Evolutionary conservation across 257 asterid species (phyloP).

Genomic region (Petrea volubilis): DNA sequence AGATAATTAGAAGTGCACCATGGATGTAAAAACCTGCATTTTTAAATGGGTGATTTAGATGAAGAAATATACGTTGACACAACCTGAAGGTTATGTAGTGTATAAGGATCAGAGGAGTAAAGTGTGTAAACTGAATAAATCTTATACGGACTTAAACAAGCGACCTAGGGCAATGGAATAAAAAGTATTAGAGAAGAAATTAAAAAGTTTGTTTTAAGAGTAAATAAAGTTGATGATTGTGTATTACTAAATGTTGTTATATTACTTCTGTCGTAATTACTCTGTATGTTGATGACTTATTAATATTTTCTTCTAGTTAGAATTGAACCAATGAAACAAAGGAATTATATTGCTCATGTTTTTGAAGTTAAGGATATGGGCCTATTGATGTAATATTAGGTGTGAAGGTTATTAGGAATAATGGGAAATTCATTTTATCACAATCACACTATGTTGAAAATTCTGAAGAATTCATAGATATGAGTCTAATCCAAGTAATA

Average conservation of each 20-base stretch:
- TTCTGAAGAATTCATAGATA: too few relatives aligned
- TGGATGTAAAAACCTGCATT: neutral
- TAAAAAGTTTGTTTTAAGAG: slow-evolving; percentile 1
- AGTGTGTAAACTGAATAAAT: neutral
- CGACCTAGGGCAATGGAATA: neutral
- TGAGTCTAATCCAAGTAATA: too few relatives aligned
- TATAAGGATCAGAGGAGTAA: neutral
- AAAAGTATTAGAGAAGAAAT: neutral
- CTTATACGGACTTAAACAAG: too few relatives aligned
- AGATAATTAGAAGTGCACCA: neutral
- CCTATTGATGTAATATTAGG: too few relatives aligned
- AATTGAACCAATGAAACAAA: too few relatives aligned
- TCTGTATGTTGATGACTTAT: too few relatives aligned
- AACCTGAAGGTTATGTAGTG: neutral
- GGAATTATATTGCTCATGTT: too few relatives aligned
- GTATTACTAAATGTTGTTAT: neutral
- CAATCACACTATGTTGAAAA: too few relatives aligned
- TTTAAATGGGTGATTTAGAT: neutral
- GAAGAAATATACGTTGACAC: neutral
- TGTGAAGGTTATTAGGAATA: too few relatives aligned
- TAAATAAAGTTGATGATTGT: slow-evolving; percentile 1
- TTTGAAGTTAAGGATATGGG: too few relatives aligned
- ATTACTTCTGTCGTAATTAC: neutral
- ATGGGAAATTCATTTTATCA: too few relatives aligned
- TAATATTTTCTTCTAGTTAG: too few relatives aligned